phyloP scores from a whole-genome alignment of 108 stramenopile species.

The Ochromonas danica region DNA sequence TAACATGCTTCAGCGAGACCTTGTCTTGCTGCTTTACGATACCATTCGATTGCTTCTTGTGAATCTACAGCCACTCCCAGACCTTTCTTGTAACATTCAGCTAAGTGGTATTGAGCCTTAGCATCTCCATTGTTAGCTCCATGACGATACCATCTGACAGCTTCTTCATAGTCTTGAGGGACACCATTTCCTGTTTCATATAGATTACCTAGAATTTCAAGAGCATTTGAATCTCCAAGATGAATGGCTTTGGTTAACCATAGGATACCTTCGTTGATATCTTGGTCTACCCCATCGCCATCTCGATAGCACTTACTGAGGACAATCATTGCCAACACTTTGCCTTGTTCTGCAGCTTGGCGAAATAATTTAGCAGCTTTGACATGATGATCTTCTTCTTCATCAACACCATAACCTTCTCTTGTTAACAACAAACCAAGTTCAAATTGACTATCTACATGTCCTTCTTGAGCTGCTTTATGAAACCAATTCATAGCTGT shows the following conservation, averaged over 20 bases:
- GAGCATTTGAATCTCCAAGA: neutral
- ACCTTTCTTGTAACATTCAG: neutral
- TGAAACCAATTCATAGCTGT: slow-evolving; percentile 9
- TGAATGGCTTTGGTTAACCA: neutral
- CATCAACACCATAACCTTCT: neutral
- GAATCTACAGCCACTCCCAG: neutral
- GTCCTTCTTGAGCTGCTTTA: neutral
- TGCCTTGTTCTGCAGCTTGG: neutral
- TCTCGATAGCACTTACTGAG: slow-evolving; percentile 5
- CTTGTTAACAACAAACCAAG: no score
- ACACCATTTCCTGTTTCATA: neutral
- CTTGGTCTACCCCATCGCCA: slow-evolving; percentile 11
- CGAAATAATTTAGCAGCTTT: neutral
- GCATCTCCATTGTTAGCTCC: neutral
- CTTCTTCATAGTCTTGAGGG: neutral
- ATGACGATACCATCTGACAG: neutral
- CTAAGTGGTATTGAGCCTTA: neutral
- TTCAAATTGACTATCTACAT: neutral
- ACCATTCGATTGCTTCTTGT: neutral
- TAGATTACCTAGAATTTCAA: neutral
- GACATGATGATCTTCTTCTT: neutral
- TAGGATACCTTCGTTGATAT: neutral
- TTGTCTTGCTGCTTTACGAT: neutral
- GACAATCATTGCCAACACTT: neutral
- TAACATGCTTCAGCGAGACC: neutral